These are phyloP conservation scores for Pouteria glomerata DNA, from an alignment of 148 eudicot species.

Conservation along the genomic window DNA sequence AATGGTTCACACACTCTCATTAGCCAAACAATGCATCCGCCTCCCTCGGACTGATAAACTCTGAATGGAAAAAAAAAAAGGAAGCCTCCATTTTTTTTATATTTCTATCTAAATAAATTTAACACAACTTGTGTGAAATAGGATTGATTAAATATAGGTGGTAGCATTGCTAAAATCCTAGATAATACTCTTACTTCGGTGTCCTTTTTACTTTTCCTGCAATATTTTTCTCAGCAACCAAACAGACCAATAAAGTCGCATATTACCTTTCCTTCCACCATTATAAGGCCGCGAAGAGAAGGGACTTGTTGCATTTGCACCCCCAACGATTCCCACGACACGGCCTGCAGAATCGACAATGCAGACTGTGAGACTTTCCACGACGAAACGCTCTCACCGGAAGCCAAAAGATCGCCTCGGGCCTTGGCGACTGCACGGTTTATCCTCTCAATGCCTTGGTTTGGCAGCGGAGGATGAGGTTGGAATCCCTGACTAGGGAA, in stretches of 20 bases:
- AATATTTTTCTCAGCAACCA: neutral
- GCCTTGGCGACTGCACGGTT: slow-evolving; percentile 45
- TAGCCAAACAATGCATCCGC: too few relatives aligned
- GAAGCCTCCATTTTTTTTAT: too few relatives aligned
- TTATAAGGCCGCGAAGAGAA: slow-evolving; percentile 41
- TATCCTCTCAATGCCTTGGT: slow-evolving; percentile 29
- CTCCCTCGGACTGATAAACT: neutral
- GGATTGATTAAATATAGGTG: neutral
- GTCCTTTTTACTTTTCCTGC: too few relatives aligned
- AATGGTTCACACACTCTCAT: neutral
- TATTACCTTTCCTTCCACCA: slow-evolving; percentile 68
- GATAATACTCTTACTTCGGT: too few relatives aligned
- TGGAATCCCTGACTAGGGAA: neutral
- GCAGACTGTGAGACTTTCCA: slow-evolving; percentile 68
- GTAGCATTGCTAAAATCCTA: neutral
- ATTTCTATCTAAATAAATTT: too few relatives aligned
- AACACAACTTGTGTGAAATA: too few relatives aligned
- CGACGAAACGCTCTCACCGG: slow-evolving; percentile 51
- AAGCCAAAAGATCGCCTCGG: slow-evolving; percentile 27
- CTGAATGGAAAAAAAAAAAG: too few relatives aligned
- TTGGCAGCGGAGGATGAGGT: neutral
- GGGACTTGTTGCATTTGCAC: slow-evolving; percentile 67
- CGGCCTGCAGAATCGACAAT: slow-evolving; percentile 43
- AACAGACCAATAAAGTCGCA: neutral
- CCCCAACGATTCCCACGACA: slow-evolving; percentile 77